These are phyloP conservation scores for Crucibulum cyathiforme DNA, from an alignment of 1,284 basidiomycete species.

Conservation along the genomic window DNA sequence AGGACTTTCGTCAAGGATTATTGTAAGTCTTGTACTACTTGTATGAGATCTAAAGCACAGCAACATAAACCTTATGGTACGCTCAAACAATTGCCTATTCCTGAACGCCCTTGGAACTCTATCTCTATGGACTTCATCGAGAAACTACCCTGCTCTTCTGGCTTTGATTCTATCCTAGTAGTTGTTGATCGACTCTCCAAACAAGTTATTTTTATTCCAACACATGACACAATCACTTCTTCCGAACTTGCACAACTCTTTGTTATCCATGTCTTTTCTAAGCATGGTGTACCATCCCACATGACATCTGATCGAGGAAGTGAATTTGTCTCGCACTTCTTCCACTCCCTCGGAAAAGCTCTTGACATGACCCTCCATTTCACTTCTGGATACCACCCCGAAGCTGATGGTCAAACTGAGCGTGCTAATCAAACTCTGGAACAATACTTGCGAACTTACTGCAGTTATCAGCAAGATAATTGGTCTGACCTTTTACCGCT, in stretches of 20 bases:
- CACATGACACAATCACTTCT: conserved; percentile 29
- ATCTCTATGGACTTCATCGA: conserved; percentile 10
- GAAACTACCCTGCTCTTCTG: background rate
- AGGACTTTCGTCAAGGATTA: conserved; percentile 1
- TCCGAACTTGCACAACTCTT: conserved; percentile 34
- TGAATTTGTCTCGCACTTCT: conserved; percentile 16
- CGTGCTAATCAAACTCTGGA: conserved; percentile 47
- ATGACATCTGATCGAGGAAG: conserved; percentile 32
- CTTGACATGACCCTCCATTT: conserved; percentile 16
- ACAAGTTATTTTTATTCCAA: conserved; percentile 3
- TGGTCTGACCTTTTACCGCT: conserved; percentile 41
- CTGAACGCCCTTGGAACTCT: conserved; percentile 2
- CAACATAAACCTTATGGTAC: conserved; percentile 3
- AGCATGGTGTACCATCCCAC: conserved; percentile 31
- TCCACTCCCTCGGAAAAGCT: conserved; percentile 9
- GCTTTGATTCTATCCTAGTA: conserved; percentile 4
- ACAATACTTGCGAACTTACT: conserved; percentile 39
- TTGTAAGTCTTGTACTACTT: conserved; percentile 5
- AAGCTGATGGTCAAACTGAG: conserved; percentile 53
- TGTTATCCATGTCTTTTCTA: conserved; percentile 28
- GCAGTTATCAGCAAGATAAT: conserved; percentile 42
- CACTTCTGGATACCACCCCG: conserved; percentile 41
- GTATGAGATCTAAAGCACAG: background rate
- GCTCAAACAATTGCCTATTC: conserved; percentile 4
- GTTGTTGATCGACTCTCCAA: conserved; percentile 3